Conservation (phyloP, 2,329 filamentous ascomycete species). For the Aspergillus fumigatiaffinis region DNA sequence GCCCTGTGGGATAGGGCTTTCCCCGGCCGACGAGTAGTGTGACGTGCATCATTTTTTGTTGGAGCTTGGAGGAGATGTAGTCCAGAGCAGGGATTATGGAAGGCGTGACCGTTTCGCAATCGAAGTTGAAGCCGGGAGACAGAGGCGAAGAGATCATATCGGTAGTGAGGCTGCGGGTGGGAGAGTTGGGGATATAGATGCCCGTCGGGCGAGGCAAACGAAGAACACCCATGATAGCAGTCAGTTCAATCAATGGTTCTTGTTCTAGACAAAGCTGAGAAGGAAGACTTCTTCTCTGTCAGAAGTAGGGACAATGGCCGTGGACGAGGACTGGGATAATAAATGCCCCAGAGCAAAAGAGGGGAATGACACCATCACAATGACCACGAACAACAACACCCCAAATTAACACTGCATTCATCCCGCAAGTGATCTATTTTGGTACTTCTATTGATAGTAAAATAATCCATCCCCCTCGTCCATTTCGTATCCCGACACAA, state of each 20-base stretch:
- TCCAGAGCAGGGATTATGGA: constrained; percentile 38
- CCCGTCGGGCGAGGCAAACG: constrained; percentile 33
- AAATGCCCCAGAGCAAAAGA: background rate
- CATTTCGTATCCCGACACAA: background rate
- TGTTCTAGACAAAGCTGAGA: background rate
- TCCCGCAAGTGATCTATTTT: constrained; percentile 2
- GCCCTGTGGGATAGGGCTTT: constrained; percentile 37
- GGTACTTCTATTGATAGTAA: constrained; percentile 7
- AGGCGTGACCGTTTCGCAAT: constrained; percentile 33
- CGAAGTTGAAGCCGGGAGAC: constrained; percentile 35
- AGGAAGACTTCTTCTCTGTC: background rate
- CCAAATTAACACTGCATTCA: constrained; percentile 1
- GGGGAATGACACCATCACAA: background rate
- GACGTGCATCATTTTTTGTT: constrained; percentile 37
- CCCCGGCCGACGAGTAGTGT: constrained; percentile 39
- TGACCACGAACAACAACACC: background rate
- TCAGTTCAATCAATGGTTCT: background rate
- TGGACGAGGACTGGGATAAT: background rate
- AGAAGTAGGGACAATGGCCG: background rate
- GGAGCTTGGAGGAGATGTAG: constrained; percentile 40
- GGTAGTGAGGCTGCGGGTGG: constrained; percentile 32
- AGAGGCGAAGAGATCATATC: constrained; percentile 42
- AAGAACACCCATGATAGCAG: constrained; percentile 31
- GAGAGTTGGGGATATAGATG: constrained; percentile 33
- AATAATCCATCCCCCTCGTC: background rate